Base-by-base conservation (phyloP, 345 rosid species). In the Chamaenerion angustifolium region DNA sequence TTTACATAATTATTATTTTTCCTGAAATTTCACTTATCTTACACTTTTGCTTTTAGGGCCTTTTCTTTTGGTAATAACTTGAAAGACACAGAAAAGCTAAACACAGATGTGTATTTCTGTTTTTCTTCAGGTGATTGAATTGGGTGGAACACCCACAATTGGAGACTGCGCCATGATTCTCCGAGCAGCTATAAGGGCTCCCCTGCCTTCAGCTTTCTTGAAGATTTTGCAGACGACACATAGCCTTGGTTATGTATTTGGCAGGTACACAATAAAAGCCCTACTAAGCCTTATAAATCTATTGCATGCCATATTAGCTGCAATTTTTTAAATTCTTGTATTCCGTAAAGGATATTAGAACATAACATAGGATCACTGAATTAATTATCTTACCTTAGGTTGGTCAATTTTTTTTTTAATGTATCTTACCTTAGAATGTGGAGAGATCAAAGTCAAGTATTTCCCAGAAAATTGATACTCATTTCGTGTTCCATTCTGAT, bases 131-230 rank as follows among this genome's bases (percentile, higher is more conserved):
- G 92, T 83, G 51, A 78, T 83, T 63, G 88, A 83, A 61, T 55
- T 86, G 72, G 88, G 94, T 51, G 98, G 94, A 66, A 70, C 62
- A 42, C 95, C 98, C 5, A 86, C 92, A 2, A 64, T 86, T 52
- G 95, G 88, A 11, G 98, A 90, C 57, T 86, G 94, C 67, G 98
- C 98, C 13, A 66, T 80, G 73, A 81, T 86, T 60, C 37, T 90
- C 56, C 77, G 83, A 42, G 92, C 94, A 57, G 87, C 95, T 31
- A 55, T 86, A 66, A 76, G 77, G 67, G 92, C 87, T 74, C 92
- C 94, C 17, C 41, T 86, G 76, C 98, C 95, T 65, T 76, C 95
- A 59, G 81, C 80, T 16, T 90, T 86, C 75, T 74, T 79, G 78
- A 79, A 71, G 76, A 83, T 86, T 75, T 72, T 90, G 68, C 94